Evolutionary conservation across 129 eudicot genomes (phyloP).

Genomic region (Artemisia argyi): DNA sequence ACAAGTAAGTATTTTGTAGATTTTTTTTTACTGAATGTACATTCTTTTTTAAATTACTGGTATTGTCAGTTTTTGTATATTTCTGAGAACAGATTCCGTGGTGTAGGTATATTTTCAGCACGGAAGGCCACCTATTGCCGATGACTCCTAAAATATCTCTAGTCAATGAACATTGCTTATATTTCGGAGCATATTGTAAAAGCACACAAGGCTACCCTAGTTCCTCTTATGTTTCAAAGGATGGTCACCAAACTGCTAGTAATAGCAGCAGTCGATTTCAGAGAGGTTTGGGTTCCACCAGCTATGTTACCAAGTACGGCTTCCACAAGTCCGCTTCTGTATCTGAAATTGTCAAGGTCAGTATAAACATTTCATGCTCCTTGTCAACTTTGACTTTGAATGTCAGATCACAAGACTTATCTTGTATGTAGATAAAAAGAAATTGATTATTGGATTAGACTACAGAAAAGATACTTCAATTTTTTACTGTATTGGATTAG

Average conservation of each 20-base stretch:
- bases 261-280: slow-evolving; percentile 47
- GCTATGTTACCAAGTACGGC: slow-evolving; percentile 33
- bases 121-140: slow-evolving; percentile 92
- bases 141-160: slow-evolving; percentile 86
- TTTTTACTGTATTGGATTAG: too few species aligned
- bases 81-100: neutral
- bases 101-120: slow-evolving; percentile 84
- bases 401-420: neutral
- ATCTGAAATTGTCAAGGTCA: slow-evolving; percentile 74
- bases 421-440: neutral
- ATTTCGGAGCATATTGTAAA: slow-evolving; percentile 78
- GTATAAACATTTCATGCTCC: neutral
- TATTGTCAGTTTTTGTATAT: too few species aligned
- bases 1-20: slow-evolving; percentile 59
- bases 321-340: slow-evolving; percentile 41
- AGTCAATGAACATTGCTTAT: slow-evolving; percentile 71
- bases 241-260: slow-evolving; percentile 29
- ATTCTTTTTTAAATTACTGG: neutral
- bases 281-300: slow-evolving; percentile 38
- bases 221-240: slow-evolving; percentile 39
- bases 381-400: neutral
- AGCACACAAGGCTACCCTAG: slow-evolving; percentile 34
- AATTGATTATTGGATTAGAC: too few species aligned
- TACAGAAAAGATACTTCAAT: too few species aligned
- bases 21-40: neutral